Base-by-base conservation (phyloP, 495 filamentous ascomycete genomes). In the Aspergillus conjunctus region DNA sequence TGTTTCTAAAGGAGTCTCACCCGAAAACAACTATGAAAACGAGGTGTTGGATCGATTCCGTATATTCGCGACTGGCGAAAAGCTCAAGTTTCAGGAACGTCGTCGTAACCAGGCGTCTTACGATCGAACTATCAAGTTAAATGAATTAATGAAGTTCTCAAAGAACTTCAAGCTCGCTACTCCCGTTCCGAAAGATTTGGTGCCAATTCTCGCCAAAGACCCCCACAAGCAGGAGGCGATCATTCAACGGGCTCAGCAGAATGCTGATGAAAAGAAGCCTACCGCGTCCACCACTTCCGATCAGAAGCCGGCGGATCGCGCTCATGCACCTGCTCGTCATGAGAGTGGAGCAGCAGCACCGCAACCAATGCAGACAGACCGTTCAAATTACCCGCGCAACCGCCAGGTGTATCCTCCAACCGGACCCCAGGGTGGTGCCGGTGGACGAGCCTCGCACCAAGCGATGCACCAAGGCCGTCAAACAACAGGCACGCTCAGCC, bases 171-270 rank as follows among this genome's bases (percentile, higher is more conserved):
- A 97, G 73, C 83, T 99, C 1, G 83, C 87, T 11, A 96, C 92
- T 1, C 91, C 91, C 10, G 92, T 99, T 9, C 94, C 94, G 7
- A 86, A 85, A 60, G 94, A 99, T 73, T 74, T 99, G 49, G 90
- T 99, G 21, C 87, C 90, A 3, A 99, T 99, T 62, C 87, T 99
- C 45, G 93, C 94, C 20, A 99, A 98, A 70, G 94, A 99, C 70
- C 90, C 89, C 20, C 79, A 77, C 46, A 98, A 97, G 77, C 94
- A 99, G 75, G 85, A 91, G 63, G 84, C 90, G 70, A 98, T 99
- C 62, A 87, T 97, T 61, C 87, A 92, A 69, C 93, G 91, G 67
- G 91, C 91, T 3, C 83, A 88, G 57, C 79, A 79, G 60, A 85
- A 91, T 62, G 84, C 81, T 26, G 72, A 79, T 9, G 83, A 86